Evolutionary conservation across 1,139 yeast genomes (phyloP), one percentile per base, ranked within the genome.

Genomic region (Hyphopichia buzzinii): DNA sequence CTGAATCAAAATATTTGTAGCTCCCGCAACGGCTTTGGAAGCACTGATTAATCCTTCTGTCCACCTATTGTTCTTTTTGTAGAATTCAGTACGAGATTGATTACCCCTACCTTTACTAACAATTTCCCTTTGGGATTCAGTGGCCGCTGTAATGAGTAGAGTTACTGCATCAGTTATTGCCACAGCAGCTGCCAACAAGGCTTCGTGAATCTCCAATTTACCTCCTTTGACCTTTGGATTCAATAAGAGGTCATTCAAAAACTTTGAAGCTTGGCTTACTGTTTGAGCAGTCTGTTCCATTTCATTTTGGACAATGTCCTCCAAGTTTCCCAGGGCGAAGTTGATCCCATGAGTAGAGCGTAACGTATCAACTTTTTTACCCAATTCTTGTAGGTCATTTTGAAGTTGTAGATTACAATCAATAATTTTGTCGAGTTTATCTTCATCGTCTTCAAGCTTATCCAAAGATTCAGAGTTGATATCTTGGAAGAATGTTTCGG

Each of bases 21-120:
- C 80, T 3, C 81, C 81, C 3, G 95, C 96, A 33, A 89, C 95
- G 0, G 94, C 84, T 50, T 85, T 84, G 2, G 96, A 88, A 11
- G 96, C 96, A 44, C 95, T 85, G 29, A 89, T 81, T 39, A 88
- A 77, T 26, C 97, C 97, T 60, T 89, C 96, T 1, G 96, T 87
- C 97, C 97, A 88, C 52, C 95, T 74, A 56, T 82, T 88, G 57
- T 89, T 87, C 61, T 86, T 87, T 57, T 84, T 86, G 64, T 89
- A 89, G 55, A 84, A 89, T 29, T 86, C 88, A 3, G 88, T 80
- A 39, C 80, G 71, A 2, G 88, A 70, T 37, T 76, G 79, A 1
- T 77, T 59, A 4, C 94, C 94, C 46, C 73, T 73, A 26, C 89
- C 88, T 44, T 76, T 76, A 32, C 78, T 73, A 5, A 86, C 95